Base-by-base conservation (phyloP, 2,329 filamentous ascomycete species). In the Fusarium mangiferae region DNA sequence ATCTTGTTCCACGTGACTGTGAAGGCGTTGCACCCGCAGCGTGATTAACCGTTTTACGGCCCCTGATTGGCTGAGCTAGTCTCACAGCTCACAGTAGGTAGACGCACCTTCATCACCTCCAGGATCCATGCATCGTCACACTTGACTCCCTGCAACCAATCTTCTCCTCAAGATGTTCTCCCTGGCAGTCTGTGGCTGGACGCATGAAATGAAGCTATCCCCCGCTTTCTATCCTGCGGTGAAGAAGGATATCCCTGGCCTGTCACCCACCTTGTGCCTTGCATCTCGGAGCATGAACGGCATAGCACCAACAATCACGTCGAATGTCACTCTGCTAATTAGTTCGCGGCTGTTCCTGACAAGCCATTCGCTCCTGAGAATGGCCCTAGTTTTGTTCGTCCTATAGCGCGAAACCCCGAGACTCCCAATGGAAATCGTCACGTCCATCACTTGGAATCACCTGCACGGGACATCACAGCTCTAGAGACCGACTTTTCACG, bases 381-480 rank as follows among this genome's bases (percentile, higher is more conserved):
- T 38, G 38, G 54, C 60, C 42, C 55, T 62, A 49, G 64, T 59
- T 63, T 26, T 62, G 51, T 52, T 72, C 41, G 46, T 41, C 64
- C 68, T 66, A 68, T 78, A 75, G 75, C 71, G 72, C 66, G 65
- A 69, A 66, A 73, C 62, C 57, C 38, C 46, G 30, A 60, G 64
- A 70, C 72, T 74, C 66, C 75, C 76, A 77, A 77, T 78, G 67
- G 63, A 66, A 67, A 62, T 62, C 60, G 52, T 76, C 69, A 73
- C 75, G 61, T 72, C 71, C 49, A 68, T 74, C 71, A 72, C 72
- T 61, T 35, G 61, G 48, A 54, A 60, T 77, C 71, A 78, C 76
- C 76, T 78, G 76, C 76, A 78, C 51, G 73, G 65, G 52, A 59
- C 61, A 77, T 78, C 76, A 78, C 76, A 73, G 66, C 66, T 55